phyloP scores from a whole-genome alignment of 2,329 filamentous ascomycete genomes.

The Penicillium sp. region DNA sequence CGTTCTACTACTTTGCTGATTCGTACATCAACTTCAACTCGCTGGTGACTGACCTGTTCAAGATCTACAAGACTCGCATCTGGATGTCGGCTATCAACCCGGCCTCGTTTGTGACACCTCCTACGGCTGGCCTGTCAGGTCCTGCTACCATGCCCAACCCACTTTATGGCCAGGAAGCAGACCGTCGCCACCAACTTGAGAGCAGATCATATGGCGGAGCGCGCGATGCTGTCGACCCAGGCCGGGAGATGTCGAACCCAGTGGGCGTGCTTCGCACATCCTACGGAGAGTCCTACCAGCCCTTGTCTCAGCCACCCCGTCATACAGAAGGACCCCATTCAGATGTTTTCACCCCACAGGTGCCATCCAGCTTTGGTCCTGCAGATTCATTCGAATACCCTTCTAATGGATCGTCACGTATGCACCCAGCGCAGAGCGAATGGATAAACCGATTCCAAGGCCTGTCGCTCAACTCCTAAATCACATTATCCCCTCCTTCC shows the following conservation, averaged over 20 bases:
- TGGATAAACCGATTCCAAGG: constrained; percentile 67
- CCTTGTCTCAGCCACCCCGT: constrained; percentile 32
- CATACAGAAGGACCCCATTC: constrained; percentile 33
- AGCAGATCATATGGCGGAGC: constrained; percentile 27
- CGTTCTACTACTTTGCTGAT: constrained; percentile 98
- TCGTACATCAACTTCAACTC: constrained; percentile 99
- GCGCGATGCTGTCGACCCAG: constrained; percentile 31
- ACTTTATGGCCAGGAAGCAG: constrained; percentile 50
- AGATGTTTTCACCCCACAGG: constrained; percentile 39
- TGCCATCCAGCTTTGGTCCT: constrained; percentile 35
- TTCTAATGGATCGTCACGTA: constrained; percentile 31
- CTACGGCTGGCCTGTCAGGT: constrained; percentile 68
- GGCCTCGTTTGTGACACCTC: constrained; percentile 78
- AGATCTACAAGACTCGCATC: constrained; percentile 98
- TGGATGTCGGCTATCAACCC: constrained; percentile 99
- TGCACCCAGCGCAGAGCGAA: constrained; percentile 47
- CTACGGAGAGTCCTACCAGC: constrained; percentile 40
- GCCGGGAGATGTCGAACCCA: constrained; percentile 30
- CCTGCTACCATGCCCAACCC: constrained; percentile 66
- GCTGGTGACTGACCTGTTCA: constrained; percentile 94
- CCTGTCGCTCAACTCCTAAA: constrained; percentile 64
- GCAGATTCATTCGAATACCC: constrained; percentile 39
- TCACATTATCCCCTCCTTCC: neutral
- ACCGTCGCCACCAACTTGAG: constrained; percentile 44
- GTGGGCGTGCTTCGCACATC: constrained; percentile 32